phyloP scores from a whole-genome alignment of 2,329 filamentous ascomycete genomes.

The Fusarium oxysporum region DNA sequence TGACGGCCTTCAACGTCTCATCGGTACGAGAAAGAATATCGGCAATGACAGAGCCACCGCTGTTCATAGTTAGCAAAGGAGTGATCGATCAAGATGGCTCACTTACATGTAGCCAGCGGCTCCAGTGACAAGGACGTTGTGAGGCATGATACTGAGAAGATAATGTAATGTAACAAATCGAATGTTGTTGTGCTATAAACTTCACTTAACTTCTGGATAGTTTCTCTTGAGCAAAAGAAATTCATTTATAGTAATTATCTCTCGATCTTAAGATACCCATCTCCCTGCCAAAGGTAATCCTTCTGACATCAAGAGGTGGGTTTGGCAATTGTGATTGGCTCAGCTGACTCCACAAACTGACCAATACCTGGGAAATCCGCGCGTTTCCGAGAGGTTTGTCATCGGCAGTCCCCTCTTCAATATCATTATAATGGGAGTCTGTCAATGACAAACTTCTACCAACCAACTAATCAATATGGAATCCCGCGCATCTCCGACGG shows the following conservation, averaged over 20 bases:
- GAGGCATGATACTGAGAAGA: constrained; percentile 20
- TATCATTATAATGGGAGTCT: neutral
- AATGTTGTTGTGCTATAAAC: neutral
- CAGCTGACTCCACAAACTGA: neutral
- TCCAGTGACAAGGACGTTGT: constrained; percentile 51
- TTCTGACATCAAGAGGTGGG: rapidly evolving
- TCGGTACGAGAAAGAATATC: constrained; percentile 44
- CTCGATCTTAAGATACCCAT: rapidly evolving
- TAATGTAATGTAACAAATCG: too few relatives aligned
- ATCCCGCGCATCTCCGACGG: constrained; percentile 31
- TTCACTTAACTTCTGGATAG: rapidly evolving
- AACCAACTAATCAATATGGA: constrained; percentile 8
- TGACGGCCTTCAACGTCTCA: constrained; percentile 35
- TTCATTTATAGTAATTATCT: neutral
- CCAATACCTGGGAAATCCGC: constrained; percentile 19
- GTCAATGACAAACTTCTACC: neutral
- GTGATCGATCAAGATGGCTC: neutral
- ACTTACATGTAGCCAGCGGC: constrained; percentile 51
- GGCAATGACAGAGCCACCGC: constrained; percentile 53
- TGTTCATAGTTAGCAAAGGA: constrained; percentile 15
- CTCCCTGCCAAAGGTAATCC: neutral
- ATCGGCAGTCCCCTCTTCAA: neutral
- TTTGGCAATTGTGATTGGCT: neutral
- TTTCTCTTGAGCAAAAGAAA: neutral
- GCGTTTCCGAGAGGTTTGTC: constrained; percentile 7